Base-by-base conservation (phyloP, 371 early-diverging fungal genomes). In the Mucor lusitanicus region DNA sequence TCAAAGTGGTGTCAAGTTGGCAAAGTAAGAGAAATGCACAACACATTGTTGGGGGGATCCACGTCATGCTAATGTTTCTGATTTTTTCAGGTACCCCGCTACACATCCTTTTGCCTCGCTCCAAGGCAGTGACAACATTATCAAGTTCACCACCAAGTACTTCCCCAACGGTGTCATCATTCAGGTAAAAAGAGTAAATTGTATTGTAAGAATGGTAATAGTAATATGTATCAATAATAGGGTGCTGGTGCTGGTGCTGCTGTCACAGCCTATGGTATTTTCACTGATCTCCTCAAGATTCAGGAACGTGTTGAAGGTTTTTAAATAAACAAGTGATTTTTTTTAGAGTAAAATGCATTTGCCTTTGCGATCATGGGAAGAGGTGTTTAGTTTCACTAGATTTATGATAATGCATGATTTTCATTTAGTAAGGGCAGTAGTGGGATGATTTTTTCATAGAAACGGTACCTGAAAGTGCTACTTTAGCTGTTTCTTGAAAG, bases 181-280 rank as follows among this genome's bases (percentile, higher is more conserved):
- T 64, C 97, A 96, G 64, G 69, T 69, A 69, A 11, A 23, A 28
- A n/a, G 27, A 25, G 39, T 30, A 44, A 28, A 7, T 15, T 37
- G 33, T 61, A 32, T 44, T 44, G 25, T 30, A 28, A 6, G 8
- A 44, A 44, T 60, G 44, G 6, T 44, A 27, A 44, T 44, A 11
- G 15, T 61, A 61, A 28, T 21, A 44, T 35, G 28, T 50, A 30
- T 40, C 25, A 6, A 40, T 48, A 48, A 48, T 56, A 68, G 82
- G 98, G 98, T 25, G 92, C 97, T 39, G 99, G 99, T 25, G 98
- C 99, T 21, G 98, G 99, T n/a, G 94, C 94, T 33, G 95, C 90
- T 11, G 98, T 98, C 62, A 98, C 98, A 21, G 96, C 97, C 3
- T 96, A 93, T 84, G 99, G 99, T 48, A 93, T 97, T 72, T 94